Percentiles rank a stretch among this genome's conserved stretches.
These are phyloP conservation scores for Craterostigma plantagineum DNA, from an alignment of 257 asterid genomes.

Conservation along the genomic window DNA sequence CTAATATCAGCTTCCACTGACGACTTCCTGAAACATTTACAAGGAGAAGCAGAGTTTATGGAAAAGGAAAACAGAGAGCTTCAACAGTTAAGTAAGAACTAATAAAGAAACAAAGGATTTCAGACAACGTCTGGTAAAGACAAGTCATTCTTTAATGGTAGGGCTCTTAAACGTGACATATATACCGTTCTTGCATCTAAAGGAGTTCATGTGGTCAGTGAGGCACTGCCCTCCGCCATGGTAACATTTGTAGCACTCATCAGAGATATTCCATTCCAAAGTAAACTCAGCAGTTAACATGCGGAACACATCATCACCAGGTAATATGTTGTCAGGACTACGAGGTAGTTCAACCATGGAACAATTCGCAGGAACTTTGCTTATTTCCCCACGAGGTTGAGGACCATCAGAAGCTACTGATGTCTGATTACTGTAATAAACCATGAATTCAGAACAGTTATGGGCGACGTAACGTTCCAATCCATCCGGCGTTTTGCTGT, in stretches of 20 bases:
- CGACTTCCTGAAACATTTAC: not conserved
- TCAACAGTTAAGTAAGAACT: no score
- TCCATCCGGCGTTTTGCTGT: not conserved
- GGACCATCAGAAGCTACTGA: not conserved
- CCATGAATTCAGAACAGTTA: not conserved
- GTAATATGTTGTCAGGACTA: not conserved
- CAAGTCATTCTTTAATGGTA: not conserved
- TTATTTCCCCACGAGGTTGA: no score
- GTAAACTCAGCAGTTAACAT: constrained; percentile 4
- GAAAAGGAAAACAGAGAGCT: no score
- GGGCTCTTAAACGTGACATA: no score
- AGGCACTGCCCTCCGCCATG: constrained; percentile 9
- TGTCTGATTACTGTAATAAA: not conserved
- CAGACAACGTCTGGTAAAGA: no score
- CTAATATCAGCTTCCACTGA: no score
- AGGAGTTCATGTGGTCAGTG: not conserved
- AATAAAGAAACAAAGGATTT: no score
- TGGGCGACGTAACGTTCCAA: not conserved
- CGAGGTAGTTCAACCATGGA: constrained; percentile 8
- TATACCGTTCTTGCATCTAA: not conserved
- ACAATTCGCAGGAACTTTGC: not conserved
- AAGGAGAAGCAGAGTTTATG: no score
- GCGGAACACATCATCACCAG: not conserved
- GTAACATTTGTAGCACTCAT: constrained; percentile 9
- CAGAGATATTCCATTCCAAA: constrained; percentile 13